Conservation (phyloP, 2,329 filamentous ascomycete genomes). For the Escovopsis sp. region DNA sequence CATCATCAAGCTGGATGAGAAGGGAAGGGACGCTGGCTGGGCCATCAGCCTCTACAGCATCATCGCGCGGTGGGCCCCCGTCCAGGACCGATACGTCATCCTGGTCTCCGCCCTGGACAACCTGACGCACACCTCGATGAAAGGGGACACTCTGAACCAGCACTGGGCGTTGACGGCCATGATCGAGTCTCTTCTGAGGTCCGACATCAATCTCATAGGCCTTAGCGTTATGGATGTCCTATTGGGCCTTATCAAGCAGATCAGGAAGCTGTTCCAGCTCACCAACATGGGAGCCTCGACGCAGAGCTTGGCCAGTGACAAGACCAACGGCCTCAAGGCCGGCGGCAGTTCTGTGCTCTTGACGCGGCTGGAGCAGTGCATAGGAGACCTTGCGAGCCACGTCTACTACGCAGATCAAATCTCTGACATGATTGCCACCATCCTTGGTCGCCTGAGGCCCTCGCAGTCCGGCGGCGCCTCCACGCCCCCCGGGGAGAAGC, state of each 20-base stretch:
- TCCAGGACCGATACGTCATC: slow-evolving; percentile 88
- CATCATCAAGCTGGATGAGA: slow-evolving; percentile 33
- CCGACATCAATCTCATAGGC: slow-evolving; percentile 85
- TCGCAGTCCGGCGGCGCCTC: slow-evolving; percentile 28
- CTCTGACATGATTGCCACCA: slow-evolving; percentile 77
- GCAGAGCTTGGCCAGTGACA: slow-evolving; percentile 19
- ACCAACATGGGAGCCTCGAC: slow-evolving; percentile 23
- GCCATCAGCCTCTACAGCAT: slow-evolving; percentile 68
- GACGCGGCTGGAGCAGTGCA: slow-evolving; percentile 59
- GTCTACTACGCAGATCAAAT: slow-evolving; percentile 97
- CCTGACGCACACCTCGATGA: slow-evolving; percentile 51
- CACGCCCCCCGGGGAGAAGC: slow-evolving; percentile 32
- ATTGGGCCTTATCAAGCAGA: slow-evolving; percentile 69
- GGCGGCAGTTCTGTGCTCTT: slow-evolving; percentile 50
- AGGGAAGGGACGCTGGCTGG: slow-evolving; percentile 46
- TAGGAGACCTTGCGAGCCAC: slow-evolving; percentile 84
- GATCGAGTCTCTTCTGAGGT: slow-evolving; percentile 69
- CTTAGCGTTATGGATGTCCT: slow-evolving; percentile 93
- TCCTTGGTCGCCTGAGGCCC: slow-evolving; percentile 66
- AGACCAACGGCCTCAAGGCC: slow-evolving; percentile 18
- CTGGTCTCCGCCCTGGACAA: slow-evolving; percentile 69
- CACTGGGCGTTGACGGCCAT: slow-evolving; percentile 65
- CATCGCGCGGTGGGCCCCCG: slow-evolving; percentile 74
- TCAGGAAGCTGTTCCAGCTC: slow-evolving; percentile 61
- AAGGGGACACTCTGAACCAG: slow-evolving; percentile 55